Percentiles rank a stretch among this genome's conserved stretches.
Evolutionary conservation across 495 filamentous ascomycete species (phyloP).

Genomic region (Thozetella sp.): DNA sequence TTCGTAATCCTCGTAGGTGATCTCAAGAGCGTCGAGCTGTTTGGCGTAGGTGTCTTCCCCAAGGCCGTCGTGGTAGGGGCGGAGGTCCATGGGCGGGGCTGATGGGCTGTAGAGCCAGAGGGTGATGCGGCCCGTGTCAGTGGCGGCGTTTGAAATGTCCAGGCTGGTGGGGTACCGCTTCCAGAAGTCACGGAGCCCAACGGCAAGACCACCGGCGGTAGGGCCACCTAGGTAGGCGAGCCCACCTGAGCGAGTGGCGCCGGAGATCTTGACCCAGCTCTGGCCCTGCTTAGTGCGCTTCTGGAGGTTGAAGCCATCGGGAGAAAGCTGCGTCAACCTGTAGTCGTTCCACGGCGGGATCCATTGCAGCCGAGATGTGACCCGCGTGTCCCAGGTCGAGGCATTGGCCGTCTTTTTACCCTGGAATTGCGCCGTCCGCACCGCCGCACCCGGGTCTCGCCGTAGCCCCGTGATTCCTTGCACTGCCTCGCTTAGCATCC

Average conservation of each 20-base stretch:
- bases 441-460: background rate
- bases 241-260: constrained; percentile 44
- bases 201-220: constrained; percentile 41
- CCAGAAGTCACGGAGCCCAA: constrained; percentile 54
- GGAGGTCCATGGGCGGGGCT: constrained; percentile 45
- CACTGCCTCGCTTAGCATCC: background rate
- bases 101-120: constrained; percentile 52
- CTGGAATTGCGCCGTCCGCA: background rate
- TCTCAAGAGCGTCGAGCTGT: constrained; percentile 50
- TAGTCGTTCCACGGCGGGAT: constrained; percentile 52
- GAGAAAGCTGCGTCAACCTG: constrained; percentile 42
- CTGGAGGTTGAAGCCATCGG: constrained; percentile 52
- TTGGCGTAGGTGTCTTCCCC: constrained; percentile 44
- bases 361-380: background rate
- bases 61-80: constrained; percentile 51
- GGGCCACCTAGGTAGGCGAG: constrained; percentile 48
- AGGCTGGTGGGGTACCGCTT: constrained; percentile 49
- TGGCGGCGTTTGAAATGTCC: constrained; percentile 38
- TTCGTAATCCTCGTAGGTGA: constrained; percentile 58
- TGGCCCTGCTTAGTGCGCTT: constrained; percentile 49
- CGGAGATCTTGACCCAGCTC: constrained; percentile 51
- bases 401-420: background rate
- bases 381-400: background rate
- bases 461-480: constrained; percentile 2
- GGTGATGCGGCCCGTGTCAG: constrained; percentile 38